phyloP scores from a whole-genome alignment of 768 basidiomycete genomes.

The Chalciporus piperatus region DNA sequence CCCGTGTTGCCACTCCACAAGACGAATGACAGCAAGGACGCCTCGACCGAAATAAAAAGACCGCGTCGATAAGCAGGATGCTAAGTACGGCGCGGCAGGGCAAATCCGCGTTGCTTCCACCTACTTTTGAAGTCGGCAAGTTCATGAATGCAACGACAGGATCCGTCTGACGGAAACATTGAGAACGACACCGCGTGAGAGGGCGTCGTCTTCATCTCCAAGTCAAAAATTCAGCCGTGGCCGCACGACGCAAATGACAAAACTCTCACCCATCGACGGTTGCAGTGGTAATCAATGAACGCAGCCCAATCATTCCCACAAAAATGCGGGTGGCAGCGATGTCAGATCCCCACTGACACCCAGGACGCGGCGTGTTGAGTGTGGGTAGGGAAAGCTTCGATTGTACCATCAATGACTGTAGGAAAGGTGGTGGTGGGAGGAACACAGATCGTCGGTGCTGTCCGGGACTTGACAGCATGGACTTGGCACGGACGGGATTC shows the following conservation, averaged over 20 bases:
- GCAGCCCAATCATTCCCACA: conserved; percentile 2
- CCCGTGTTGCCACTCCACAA: not conserved
- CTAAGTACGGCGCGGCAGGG: not conserved
- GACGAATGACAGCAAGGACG: not conserved
- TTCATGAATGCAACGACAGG: not conserved
- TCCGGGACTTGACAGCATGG: not conserved
- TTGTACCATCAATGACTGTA: not conserved
- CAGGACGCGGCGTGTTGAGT: not conserved
- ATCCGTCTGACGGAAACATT: not conserved
- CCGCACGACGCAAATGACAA: not conserved
- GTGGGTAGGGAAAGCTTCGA: not conserved
- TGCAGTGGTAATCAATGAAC: not conserved
- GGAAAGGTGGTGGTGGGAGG: not conserved
- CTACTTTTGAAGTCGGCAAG: not conserved
- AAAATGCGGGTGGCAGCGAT: not conserved
- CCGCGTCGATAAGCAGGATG: too few relatives aligned
- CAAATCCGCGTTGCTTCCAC: not conserved
- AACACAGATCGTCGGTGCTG: not conserved
- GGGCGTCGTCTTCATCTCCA: not conserved
- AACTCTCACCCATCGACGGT: conserved; percentile 1
- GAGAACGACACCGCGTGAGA: not conserved
- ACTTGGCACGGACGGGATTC: not conserved
- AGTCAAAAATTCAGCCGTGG: not conserved
- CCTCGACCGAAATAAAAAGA: too few relatives aligned
- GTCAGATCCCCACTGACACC: not conserved